A percentile compares a stretch with the other conserved stretches of the same genome.
Evolutionary conservation across 192 early-diverging fungal genomes (phyloP).

Genomic region (Backusella australiensis): DNA sequence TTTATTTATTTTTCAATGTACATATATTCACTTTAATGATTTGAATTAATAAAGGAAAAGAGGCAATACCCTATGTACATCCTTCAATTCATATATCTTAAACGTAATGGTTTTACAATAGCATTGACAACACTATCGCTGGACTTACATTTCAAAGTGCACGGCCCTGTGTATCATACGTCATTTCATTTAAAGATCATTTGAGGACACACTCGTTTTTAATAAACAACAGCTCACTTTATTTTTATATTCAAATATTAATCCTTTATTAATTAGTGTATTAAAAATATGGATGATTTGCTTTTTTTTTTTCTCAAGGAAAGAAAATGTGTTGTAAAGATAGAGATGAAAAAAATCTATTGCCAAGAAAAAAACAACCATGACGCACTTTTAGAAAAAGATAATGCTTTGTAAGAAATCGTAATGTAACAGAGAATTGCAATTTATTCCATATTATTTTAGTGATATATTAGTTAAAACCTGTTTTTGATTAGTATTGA

Average conservation of each 20-base stretch:
- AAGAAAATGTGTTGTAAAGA: too few species aligned
- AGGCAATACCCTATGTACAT: neutral
- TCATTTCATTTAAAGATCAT: neutral
- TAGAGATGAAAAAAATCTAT: neutral
- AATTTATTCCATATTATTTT: neutral
- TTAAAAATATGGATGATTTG: neutral
- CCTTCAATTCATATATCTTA: neutral
- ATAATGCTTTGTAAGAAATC: neutral
- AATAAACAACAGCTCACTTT: too few species aligned
- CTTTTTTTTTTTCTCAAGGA: too few species aligned
- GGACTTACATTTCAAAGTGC: neutral
- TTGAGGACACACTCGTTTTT: neutral
- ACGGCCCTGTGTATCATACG: neutral
- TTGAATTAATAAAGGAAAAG: neutral
- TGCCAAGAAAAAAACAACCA: neutral
- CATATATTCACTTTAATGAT: neutral
- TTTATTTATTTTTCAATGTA: neutral
- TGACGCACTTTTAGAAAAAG: neutral
- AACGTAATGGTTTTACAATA: neutral
- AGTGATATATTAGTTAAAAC: neutral
- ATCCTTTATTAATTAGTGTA: neutral
- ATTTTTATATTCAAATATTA: too few species aligned
- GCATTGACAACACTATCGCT: neutral
- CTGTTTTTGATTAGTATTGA: neutral
- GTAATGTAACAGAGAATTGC: neutral